Evolutionary conservation across 2,329 filamentous ascomycete species (phyloP).

Genomic region (Clarireedia monteithiana): DNA sequence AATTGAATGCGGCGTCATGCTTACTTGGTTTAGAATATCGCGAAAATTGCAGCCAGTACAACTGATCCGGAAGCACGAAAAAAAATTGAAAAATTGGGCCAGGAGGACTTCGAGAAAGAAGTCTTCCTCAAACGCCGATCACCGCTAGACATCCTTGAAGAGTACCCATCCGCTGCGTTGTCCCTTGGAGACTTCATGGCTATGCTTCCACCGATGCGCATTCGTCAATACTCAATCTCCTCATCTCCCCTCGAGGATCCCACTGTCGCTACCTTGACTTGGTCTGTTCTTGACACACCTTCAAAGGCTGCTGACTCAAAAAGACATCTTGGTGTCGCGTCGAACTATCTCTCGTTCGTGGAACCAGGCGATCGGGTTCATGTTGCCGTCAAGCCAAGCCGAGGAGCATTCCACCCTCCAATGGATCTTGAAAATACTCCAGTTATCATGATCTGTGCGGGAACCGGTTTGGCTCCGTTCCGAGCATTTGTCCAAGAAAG

Average conservation of each 20-base stretch:
- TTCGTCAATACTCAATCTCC: constrained; percentile 74
- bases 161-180: constrained; percentile 50
- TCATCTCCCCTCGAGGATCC: constrained; percentile 64
- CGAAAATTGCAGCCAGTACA: constrained; percentile 39
- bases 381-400: constrained; percentile 34
- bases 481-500: constrained; percentile 28
- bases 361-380: constrained; percentile 32
- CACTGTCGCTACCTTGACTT: constrained; percentile 54
- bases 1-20: not conserved
- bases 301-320: constrained; percentile 31
- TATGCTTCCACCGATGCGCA: constrained; percentile 69
- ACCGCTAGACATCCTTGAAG: constrained; percentile 62
- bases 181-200: constrained; percentile 60
- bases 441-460: constrained; percentile 28
- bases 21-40: constrained; percentile 32
- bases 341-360: constrained; percentile 38
- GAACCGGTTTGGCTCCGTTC: constrained; percentile 28
- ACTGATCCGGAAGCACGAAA: constrained; percentile 36
- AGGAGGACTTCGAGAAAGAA: constrained; percentile 26
- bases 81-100: constrained; percentile 33
- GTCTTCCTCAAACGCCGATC: constrained; percentile 45
- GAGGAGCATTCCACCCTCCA: constrained; percentile 24
- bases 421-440: constrained; percentile 24
- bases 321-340: constrained; percentile 38
- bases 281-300: constrained; percentile 44